Evolutionary conservation across 2,329 filamentous ascomycete species (phyloP).

Genomic region (Diaporthe australafricana): DNA sequence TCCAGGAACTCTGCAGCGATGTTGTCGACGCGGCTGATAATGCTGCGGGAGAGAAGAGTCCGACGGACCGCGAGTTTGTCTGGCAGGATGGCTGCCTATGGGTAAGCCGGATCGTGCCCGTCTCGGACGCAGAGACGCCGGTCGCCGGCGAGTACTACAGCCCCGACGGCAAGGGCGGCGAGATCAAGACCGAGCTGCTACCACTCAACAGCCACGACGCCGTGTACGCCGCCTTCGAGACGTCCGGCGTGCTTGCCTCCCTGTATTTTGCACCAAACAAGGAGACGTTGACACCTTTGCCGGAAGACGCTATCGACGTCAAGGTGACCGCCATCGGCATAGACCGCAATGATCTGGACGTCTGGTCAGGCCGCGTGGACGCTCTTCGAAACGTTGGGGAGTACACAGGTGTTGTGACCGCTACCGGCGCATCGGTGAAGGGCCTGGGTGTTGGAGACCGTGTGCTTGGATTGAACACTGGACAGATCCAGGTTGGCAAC

Average conservation of each 20-base stretch:
- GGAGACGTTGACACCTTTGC: slow-evolving; percentile 39
- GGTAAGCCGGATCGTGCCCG: slow-evolving; percentile 42
- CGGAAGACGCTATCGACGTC: slow-evolving; percentile 41
- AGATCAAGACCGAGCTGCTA: too few species aligned
- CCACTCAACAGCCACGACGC: slow-evolving; percentile 38
- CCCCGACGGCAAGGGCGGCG: too few species aligned
- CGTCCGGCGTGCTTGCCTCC: slow-evolving; percentile 44
- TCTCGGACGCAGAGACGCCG: too few species aligned
- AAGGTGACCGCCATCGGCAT: slow-evolving; percentile 45
- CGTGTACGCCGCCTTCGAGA: slow-evolving; percentile 44
- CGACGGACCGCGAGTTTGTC: slow-evolving; percentile 44
- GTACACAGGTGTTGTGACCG: slow-evolving; percentile 39
- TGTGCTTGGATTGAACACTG: slow-evolving; percentile 43
- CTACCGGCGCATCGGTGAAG: slow-evolving; percentile 36
- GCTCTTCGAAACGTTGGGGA: slow-evolving; percentile 37
- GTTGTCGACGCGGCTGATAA: too few species aligned
- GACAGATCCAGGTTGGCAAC: slow-evolving; percentile 43
- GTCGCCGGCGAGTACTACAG: too few species aligned
- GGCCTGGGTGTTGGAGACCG: slow-evolving; percentile 41
- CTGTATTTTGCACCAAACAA: slow-evolving; percentile 43
- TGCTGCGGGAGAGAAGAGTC: neutral
- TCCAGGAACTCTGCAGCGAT: slow-evolving; percentile 25
- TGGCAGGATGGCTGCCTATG: slow-evolving; percentile 46
- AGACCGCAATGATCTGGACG: slow-evolving; percentile 43
- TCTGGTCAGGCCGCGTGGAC: slow-evolving; percentile 41